Evolutionary conservation across 192 early-diverging fungal genomes (phyloP).

Genomic region (Backusella liffmaniae): DNA sequence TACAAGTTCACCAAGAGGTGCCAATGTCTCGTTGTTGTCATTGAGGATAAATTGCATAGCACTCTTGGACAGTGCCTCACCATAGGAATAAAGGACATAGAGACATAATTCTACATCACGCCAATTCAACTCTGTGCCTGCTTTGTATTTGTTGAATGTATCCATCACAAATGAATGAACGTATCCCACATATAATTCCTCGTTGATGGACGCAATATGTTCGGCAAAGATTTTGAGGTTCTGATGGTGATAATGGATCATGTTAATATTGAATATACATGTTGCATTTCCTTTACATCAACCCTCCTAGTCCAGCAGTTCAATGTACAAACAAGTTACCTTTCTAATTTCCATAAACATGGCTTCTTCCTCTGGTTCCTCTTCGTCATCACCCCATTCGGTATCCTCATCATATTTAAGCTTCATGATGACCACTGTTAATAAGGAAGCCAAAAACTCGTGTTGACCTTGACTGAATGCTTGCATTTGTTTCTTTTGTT

Average conservation of each 20-base stretch:
- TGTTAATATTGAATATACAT: neutral
- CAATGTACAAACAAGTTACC: slow-evolving; percentile 28
- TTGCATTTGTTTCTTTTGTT: slow-evolving; percentile 50
- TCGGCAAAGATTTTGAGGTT: slow-evolving; percentile 72
- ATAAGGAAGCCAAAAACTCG: slow-evolving; percentile 51
- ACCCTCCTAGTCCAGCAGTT: too few relatives aligned
- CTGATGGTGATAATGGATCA: slow-evolving; percentile 32
- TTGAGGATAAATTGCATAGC: slow-evolving; percentile 42
- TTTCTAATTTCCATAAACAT: slow-evolving; percentile 69
- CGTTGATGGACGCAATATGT: slow-evolving; percentile 70
- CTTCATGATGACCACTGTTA: slow-evolving; percentile 75
- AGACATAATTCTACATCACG: slow-evolving; percentile 74
- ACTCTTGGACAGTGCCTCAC: slow-evolving; percentile 61
- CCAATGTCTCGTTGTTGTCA: slow-evolving; percentile 52
- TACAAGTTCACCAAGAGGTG: slow-evolving; percentile 40
- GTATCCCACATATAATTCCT: slow-evolving; percentile 55
- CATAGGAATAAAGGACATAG: slow-evolving; percentile 72
- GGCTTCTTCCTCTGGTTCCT: slow-evolving; percentile 72
- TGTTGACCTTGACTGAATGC: slow-evolving; percentile 45
- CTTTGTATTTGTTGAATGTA: slow-evolving; percentile 59
- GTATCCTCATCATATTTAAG: slow-evolving; percentile 91
- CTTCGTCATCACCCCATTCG: slow-evolving; percentile 67
- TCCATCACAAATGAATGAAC: slow-evolving; percentile 59
- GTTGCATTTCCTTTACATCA: too few relatives aligned
- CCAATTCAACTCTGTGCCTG: slow-evolving; percentile 60